Evolutionary conservation across 805 yeast species (phyloP), one percentile per base, ranked within the genome.

Genomic region (Novakomyces olei): DNA sequence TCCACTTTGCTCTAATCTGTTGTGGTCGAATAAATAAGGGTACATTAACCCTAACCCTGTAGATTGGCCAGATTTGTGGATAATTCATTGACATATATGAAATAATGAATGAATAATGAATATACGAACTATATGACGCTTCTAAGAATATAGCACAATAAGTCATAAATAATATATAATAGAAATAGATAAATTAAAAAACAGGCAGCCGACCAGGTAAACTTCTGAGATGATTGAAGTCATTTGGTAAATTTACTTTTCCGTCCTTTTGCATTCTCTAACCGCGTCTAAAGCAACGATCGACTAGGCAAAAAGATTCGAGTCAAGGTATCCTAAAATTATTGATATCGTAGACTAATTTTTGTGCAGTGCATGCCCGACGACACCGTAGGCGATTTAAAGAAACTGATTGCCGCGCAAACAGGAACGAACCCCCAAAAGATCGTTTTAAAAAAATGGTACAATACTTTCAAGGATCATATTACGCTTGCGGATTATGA

Each of bases 401-500:
- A 88, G 55, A 72, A 72, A 49, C 66, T 85, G 2, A 51, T 88
- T 6, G 72, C 83, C 0, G 56, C 80, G 6, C 96, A 85, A 50
- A 65, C 78, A 14, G 94, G 94, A 1, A 72, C 80, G 2, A 53
- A 72, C 1, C 56, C 67, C 24, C 16, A 19, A 10, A 58, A 53
- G 41, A 51, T 73, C 36, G 67, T 76, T 1, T 58, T 85, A 39
- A 83, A 80, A 50, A 83, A 79, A 47, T 94, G 95, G 47, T 72
- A 80, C 45, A 73, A 69, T 41, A 67, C 77, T 0, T 70, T 68
- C 50, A 88, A 88, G 48, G 88, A 85, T 46, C 95, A 83, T 48
- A 85, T 85, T 35, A 63, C 83, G 1, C 58, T 85, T 29, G 93
- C 75, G n/a, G 98, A 85, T 51, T 85, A 88, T 48, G 98, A 85